A percentile compares a stretch with the other conserved stretches of the same genome.
phyloP scores from a whole-genome alignment of 441 rosid genomes.

The Gossypium gossypioides region DNA sequence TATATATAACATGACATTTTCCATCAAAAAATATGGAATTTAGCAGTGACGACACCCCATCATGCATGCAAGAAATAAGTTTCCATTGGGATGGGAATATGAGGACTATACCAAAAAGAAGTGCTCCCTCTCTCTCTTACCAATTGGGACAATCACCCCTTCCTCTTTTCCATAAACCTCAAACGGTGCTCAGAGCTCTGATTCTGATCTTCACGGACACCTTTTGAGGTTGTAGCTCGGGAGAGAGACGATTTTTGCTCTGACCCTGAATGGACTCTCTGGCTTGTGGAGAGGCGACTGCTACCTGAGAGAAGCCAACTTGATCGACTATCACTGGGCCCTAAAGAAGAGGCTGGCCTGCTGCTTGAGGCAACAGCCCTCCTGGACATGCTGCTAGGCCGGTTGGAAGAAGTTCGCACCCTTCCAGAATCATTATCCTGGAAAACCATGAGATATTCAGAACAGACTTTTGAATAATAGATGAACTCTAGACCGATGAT shows the following conservation, averaged over 20 bases:
- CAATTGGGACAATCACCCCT: slow-evolving; percentile 23
- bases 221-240: slow-evolving; percentile 32
- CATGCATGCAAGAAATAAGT: neutral
- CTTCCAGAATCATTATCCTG: slow-evolving; percentile 32
- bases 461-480: neutral
- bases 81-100: neutral
- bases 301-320: slow-evolving; percentile 38
- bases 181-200: slow-evolving; percentile 44
- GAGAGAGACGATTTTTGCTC: slow-evolving; percentile 36
- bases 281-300: slow-evolving; percentile 36
- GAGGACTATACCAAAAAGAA: neutral
- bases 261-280: slow-evolving; percentile 40
- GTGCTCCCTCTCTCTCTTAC: slow-evolving; percentile 27
- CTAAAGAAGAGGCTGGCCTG: slow-evolving; percentile 49
- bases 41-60: neutral
- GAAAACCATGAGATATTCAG: neutral
- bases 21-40: neutral
- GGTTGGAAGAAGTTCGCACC: slow-evolving; percentile 38
- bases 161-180: neutral
- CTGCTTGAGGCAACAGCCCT: slow-evolving; percentile 41
- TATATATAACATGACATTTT: neutral
- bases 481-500: neutral
- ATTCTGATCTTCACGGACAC: slow-evolving; percentile 34
- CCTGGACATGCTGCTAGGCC: slow-evolving; percentile 45
- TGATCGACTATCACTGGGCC: slow-evolving; percentile 36